Conservation (phyloP, 257 asterid genomes). For the Lavandula angustifolia region DNA sequence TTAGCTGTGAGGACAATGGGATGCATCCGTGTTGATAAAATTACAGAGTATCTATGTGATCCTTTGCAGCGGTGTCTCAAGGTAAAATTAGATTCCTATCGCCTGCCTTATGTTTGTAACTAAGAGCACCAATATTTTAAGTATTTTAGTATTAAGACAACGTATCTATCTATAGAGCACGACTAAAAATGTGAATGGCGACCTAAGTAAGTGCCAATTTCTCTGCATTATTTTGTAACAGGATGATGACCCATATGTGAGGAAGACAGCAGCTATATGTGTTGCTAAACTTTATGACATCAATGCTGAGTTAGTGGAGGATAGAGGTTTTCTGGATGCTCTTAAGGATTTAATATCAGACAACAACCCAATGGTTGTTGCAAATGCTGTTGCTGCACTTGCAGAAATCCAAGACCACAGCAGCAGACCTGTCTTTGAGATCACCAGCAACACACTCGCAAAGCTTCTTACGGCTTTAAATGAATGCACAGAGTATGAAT, state of each 20-base stretch:
- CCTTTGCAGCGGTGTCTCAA: slow-evolving; percentile 98
- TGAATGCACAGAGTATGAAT: slow-evolving; percentile 96
- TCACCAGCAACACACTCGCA: slow-evolving; percentile 90
- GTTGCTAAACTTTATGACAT: slow-evolving; percentile 98
- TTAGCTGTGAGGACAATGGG: slow-evolving; percentile 99
- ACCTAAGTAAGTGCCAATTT: slow-evolving; percentile 24
- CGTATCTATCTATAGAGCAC: neutral
- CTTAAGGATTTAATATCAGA: slow-evolving; percentile 98
- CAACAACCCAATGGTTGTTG: slow-evolving; percentile 99
- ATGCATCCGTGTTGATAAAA: slow-evolving; percentile 98
- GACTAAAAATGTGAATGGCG: slow-evolving; percentile 15
- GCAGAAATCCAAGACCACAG: slow-evolving; percentile 97
- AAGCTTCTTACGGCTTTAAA: slow-evolving; percentile 99
- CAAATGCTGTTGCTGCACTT: slow-evolving; percentile 99
- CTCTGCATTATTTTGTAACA: slow-evolving; percentile 39
- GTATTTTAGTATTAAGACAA: neutral
- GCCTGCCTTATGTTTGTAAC: slow-evolving; percentile 27
- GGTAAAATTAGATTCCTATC: slow-evolving; percentile 43
- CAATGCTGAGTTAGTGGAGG: slow-evolving; percentile 98
- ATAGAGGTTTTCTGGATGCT: slow-evolving; percentile 97
- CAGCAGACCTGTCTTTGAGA: slow-evolving; percentile 85
- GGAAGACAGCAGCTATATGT: slow-evolving; percentile 99
- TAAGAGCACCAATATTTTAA: slow-evolving; percentile 20
- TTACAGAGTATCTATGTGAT: slow-evolving; percentile 95
- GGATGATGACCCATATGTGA: slow-evolving; percentile 99